Conservation (phyloP, 225 moss, liverwort and hornwort species). For the Bryum argenteum region DNA sequence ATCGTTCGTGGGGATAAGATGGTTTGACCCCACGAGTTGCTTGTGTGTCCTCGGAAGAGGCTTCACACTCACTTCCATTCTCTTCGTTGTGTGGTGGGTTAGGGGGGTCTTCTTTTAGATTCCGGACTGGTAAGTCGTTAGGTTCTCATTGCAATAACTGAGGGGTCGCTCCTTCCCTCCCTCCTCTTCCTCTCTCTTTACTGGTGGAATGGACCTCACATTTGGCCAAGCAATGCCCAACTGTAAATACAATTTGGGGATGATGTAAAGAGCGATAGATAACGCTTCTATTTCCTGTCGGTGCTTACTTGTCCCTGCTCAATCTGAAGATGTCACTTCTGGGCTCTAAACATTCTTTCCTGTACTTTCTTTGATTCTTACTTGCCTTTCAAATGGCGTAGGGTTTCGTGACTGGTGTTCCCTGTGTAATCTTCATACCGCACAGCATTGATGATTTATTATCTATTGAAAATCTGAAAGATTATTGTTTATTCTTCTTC, state of each 20-base stretch:
- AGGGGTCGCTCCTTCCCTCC: slow-evolving; percentile 48
- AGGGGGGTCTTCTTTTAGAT: slow-evolving; percentile 4
- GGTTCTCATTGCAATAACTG: slow-evolving; percentile 56
- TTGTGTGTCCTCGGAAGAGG: slow-evolving; percentile 29
- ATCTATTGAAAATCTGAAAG: too few species aligned
- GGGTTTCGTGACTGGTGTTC: not conserved
- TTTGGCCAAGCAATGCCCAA: slow-evolving; percentile 72
- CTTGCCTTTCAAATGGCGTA: not conserved
- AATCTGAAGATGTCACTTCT: slow-evolving; percentile 8
- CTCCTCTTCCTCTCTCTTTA: slow-evolving; percentile 37
- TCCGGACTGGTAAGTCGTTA: slow-evolving; percentile 43
- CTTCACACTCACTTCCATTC: too few species aligned
- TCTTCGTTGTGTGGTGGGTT: too few species aligned
- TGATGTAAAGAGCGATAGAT: slow-evolving; percentile 69
- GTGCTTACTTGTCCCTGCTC: not conserved
- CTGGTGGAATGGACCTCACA: slow-evolving; percentile 43
- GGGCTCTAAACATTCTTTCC: not conserved
- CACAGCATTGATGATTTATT: too few species aligned
- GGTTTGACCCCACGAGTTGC: slow-evolving; percentile 30
- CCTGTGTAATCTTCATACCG: too few species aligned
- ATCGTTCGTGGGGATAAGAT: slow-evolving; percentile 30
- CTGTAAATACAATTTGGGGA: slow-evolving; percentile 93
- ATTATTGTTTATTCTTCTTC: too few species aligned
- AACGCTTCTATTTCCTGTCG: slow-evolving; percentile 59
- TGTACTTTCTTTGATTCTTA: not conserved